Evolutionary conservation across 2,329 filamentous ascomycete genomes (phyloP).

Genomic region (Pyrenochaeta sp.): DNA sequence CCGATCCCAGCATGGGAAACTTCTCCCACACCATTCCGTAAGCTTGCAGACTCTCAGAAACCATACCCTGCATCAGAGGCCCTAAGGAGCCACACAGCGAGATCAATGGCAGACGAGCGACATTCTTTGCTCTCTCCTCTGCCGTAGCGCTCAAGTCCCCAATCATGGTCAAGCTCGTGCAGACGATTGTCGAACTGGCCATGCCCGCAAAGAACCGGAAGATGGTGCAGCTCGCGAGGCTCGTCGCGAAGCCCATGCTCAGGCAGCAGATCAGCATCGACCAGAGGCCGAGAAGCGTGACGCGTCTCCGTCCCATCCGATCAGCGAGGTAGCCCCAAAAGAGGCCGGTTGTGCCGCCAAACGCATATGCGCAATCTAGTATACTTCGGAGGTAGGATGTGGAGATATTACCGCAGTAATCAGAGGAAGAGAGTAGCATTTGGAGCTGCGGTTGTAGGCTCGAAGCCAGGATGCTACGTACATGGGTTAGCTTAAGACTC

Average conservation of each 20-base stretch:
- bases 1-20: slow-evolving; percentile 55
- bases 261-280: slow-evolving; percentile 57
- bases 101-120: slow-evolving; percentile 56
- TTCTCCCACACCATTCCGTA: slow-evolving; percentile 53
- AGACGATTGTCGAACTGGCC: slow-evolving; percentile 55
- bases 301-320: slow-evolving; percentile 53
- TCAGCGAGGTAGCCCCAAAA: slow-evolving; percentile 58
- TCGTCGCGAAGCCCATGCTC: slow-evolving; percentile 57
- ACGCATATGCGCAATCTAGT: slow-evolving; percentile 59
- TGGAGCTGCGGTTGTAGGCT: slow-evolving; percentile 58
- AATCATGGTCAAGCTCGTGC: slow-evolving; percentile 57
- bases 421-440: slow-evolving; percentile 55
- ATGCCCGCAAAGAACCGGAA: slow-evolving; percentile 56
- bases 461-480: slow-evolving; percentile 56
- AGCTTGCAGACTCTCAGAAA: slow-evolving; percentile 52
- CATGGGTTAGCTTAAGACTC: slow-evolving; percentile 11
- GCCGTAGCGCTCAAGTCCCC: slow-evolving; percentile 53
- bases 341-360: slow-evolving; percentile 55
- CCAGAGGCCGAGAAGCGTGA: slow-evolving; percentile 55
- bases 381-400: slow-evolving; percentile 58
- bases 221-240: slow-evolving; percentile 51
- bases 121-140: slow-evolving; percentile 51
- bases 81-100: slow-evolving; percentile 57
- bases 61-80: slow-evolving; percentile 54
- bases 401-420: slow-evolving; percentile 55